Evolutionary conservation across 169 alveolate genomes (phyloP).

Genomic region (Plasmodium inui): DNA sequence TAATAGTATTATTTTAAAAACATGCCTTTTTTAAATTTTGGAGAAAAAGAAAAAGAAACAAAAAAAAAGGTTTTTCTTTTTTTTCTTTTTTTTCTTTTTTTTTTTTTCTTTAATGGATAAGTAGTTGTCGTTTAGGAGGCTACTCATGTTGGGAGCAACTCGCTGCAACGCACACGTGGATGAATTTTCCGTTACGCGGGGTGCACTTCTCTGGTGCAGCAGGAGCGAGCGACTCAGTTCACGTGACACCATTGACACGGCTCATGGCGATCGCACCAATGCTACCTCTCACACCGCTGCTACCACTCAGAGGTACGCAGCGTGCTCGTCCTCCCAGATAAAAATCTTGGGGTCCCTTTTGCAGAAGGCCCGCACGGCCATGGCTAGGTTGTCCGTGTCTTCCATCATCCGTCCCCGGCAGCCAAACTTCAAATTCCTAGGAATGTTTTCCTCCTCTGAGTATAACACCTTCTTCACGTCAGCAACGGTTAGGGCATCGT

Average conservation of each 20-base stretch:
- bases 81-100: background rate
- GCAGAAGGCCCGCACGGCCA: slow-evolving; percentile 90
- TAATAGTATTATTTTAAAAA: slow-evolving; percentile 18
- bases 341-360: slow-evolving; percentile 88
- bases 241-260: background rate
- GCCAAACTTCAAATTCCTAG: slow-evolving; percentile 82
- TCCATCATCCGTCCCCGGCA: slow-evolving; percentile 90
- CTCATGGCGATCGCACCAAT: background rate
- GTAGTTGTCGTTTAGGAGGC: background rate
- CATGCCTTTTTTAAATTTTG: slow-evolving; percentile 35
- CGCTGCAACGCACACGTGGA: background rate
- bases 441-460: slow-evolving; percentile 60
- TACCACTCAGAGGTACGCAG: background rate
- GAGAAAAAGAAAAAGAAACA: slow-evolving; percentile 3
- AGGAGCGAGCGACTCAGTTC: background rate
- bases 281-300: background rate
- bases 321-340: slow-evolving; percentile 82
- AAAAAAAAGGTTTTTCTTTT: background rate
- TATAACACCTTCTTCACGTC: slow-evolving; percentile 82
- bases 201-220: too few relatives aligned
- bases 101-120: background rate
- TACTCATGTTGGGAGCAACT: background rate
- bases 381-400: slow-evolving; percentile 86
- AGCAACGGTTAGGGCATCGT: slow-evolving; percentile 84
- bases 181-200: background rate